These are phyloP conservation scores for Helotiales sp. DNA, from an alignment of 2,329 filamentous ascomycete species.

Conservation along the genomic window DNA sequence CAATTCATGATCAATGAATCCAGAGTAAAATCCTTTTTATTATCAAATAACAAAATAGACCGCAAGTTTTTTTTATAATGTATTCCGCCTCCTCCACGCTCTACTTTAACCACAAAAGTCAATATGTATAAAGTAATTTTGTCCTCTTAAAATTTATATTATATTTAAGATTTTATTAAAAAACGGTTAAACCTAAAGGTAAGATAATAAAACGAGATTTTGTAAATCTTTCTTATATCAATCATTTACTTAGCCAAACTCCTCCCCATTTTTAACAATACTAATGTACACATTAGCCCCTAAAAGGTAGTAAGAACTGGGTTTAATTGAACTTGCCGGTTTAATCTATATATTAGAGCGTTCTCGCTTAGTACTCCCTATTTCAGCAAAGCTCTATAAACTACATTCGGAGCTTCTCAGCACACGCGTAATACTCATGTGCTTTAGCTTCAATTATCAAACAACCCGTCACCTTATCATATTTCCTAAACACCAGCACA, in stretches of 20 bases:
- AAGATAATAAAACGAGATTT: too few relatives aligned
- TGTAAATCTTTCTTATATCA: too few relatives aligned
- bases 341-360: not conserved
- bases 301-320: too few relatives aligned
- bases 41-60: not conserved
- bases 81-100: not conserved
- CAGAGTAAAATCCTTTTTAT: not conserved
- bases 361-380: not conserved
- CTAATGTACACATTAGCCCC: too few relatives aligned
- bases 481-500: not conserved
- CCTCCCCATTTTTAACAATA: too few relatives aligned
- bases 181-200: too few relatives aligned
- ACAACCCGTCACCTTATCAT: not conserved
- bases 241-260: too few relatives aligned
- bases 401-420: not conserved
- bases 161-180: too few relatives aligned
- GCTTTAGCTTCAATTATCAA: not conserved
- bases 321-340: not conserved
- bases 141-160: too few relatives aligned
- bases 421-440: not conserved
- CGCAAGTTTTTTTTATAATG: not conserved
- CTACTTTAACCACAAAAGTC: not conserved
- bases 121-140: too few relatives aligned
- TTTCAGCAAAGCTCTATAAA: not conserved
- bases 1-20: not conserved